Evolutionary conservation across 2,329 filamentous ascomycete genomes (phyloP).

Genomic region (Lasiodiplodia hormozganensis): DNA sequence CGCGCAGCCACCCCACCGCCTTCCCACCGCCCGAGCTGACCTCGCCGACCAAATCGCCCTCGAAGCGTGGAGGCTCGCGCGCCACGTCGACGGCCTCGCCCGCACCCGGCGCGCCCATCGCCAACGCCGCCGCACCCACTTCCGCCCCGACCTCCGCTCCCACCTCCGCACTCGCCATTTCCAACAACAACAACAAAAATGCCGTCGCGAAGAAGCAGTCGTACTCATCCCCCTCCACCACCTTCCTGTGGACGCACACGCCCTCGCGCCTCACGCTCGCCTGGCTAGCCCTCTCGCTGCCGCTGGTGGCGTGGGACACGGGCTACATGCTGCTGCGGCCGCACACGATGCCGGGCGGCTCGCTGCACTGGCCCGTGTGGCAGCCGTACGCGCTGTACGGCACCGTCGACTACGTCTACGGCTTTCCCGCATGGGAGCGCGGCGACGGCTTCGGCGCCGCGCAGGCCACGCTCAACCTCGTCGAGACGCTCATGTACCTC

Average conservation of each 20-base stretch:
- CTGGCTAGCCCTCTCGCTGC: conserved; percentile 78
- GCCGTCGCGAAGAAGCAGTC: conserved; percentile 30
- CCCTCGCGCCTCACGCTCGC: conserved; percentile 66
- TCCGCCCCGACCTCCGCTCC: background rate
- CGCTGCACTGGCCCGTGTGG: conserved; percentile 75
- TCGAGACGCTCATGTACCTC: conserved; percentile 72
- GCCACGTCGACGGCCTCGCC: conserved; percentile 36
- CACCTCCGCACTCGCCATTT: no score
- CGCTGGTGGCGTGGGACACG: conserved; percentile 82
- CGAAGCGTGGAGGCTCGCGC: conserved; percentile 40
- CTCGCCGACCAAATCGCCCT: conserved; percentile 45
- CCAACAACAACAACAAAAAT: no score
- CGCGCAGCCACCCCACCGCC: conserved; percentile 46
- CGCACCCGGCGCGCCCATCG: conserved; percentile 32
- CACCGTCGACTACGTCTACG: conserved; percentile 80
- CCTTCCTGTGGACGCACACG: conserved; percentile 62
- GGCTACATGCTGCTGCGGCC: conserved; percentile 81
- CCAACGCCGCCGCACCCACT: conserved; percentile 25
- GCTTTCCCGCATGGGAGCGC: conserved; percentile 72
- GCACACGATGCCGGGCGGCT: conserved; percentile 79
- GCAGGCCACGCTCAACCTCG: conserved; percentile 71
- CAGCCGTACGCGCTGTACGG: conserved; percentile 82
- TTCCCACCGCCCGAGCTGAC: conserved; percentile 43
- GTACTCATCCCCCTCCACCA: conserved; percentile 30
- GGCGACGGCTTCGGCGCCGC: conserved; percentile 78